phyloP scores from a whole-genome alignment of 495 filamentous ascomycete genomes.

The Aspergillus mulundensis region DNA sequence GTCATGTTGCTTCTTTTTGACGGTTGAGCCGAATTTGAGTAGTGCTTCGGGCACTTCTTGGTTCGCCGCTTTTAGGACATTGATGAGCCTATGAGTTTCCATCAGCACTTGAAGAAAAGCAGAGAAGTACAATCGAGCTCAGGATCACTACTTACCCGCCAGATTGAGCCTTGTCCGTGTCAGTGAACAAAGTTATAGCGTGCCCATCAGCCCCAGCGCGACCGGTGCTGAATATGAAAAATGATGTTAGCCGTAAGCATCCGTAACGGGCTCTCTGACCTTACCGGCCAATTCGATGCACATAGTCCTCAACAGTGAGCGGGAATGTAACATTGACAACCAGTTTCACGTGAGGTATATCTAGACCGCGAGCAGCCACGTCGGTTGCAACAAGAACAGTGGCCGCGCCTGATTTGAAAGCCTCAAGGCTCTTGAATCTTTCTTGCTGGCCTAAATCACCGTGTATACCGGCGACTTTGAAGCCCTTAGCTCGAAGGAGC shows the following conservation, averaged over 20 bases:
- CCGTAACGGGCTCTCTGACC: neutral
- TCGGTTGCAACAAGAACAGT: slow-evolving; percentile 98
- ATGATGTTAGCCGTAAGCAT: neutral
- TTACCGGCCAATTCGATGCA: slow-evolving; percentile 83
- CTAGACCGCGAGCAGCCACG: slow-evolving; percentile 93
- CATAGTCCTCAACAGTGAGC: slow-evolving; percentile 78
- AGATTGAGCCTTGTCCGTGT: slow-evolving; percentile 83
- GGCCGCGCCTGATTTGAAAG: slow-evolving; percentile 85
- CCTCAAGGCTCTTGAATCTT: slow-evolving; percentile 73
- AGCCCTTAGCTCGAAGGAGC: slow-evolving; percentile 69
- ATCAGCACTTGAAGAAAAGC: slow-evolving; percentile 8
- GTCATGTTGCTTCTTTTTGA: slow-evolving; percentile 96
- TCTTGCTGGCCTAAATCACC: slow-evolving; percentile 84
- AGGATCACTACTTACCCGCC: slow-evolving; percentile 61
- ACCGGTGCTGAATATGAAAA: slow-evolving; percentile 55
- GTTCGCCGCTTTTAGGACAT: slow-evolving; percentile 83
- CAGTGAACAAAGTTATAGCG: slow-evolving; percentile 89
- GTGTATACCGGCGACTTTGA: slow-evolving; percentile 82
- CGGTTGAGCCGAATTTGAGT: slow-evolving; percentile 92
- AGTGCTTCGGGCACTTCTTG: slow-evolving; percentile 85
- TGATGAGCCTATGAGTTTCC: slow-evolving; percentile 58
- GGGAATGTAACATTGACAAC: slow-evolving; percentile 84
- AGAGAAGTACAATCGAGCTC: slow-evolving; percentile 21
- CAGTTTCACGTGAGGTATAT: slow-evolving; percentile 88
- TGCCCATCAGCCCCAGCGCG: slow-evolving; percentile 81